Conservation (phyloP, 495 filamentous ascomycete genomes). For the Lineolata rhizophorae region DNA sequence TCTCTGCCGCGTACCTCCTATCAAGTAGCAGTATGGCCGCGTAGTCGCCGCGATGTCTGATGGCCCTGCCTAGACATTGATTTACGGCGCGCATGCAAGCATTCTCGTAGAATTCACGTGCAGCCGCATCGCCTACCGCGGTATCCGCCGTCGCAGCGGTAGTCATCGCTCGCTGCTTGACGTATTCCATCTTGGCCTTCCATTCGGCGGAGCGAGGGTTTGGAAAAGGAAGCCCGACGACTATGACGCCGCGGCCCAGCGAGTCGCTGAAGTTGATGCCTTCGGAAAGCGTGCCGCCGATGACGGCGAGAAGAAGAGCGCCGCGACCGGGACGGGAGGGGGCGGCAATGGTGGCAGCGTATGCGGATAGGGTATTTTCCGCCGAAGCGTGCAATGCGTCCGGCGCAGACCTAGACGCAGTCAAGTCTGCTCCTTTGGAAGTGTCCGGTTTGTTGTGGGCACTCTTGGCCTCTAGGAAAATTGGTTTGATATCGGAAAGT, state of each 20-base stretch:
- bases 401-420: not conserved
- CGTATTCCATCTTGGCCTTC: slow-evolving; percentile 74
- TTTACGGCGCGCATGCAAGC: slow-evolving; percentile 93
- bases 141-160: slow-evolving; percentile 9
- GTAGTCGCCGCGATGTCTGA: slow-evolving; percentile 72
- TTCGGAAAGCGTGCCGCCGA: slow-evolving; percentile 86
- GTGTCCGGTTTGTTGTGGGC: not conserved
- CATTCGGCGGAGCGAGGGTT: slow-evolving; percentile 79
- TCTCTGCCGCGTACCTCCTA: slow-evolving; percentile 41
- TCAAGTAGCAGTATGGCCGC: slow-evolving; percentile 79
- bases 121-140: slow-evolving; percentile 28
- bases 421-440: too few species aligned
- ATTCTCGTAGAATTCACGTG: slow-evolving; percentile 79
- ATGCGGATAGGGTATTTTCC: slow-evolving; percentile 50
- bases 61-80: slow-evolving; percentile 83
- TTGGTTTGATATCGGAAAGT: slow-evolving; percentile 11
- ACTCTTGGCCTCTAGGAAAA: slow-evolving; percentile 16
- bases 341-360: slow-evolving; percentile 41
- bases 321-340: slow-evolving; percentile 27
- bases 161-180: slow-evolving; percentile 42
- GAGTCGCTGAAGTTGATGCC: slow-evolving; percentile 95
- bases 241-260: slow-evolving; percentile 69
- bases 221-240: slow-evolving; percentile 82
- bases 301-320: slow-evolving; percentile 73
- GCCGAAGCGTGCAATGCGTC: slow-evolving; percentile 9